A percentile compares a stretch with the other conserved stretches of the same genome.
phyloP scores from a whole-genome alignment of 352 stramenopile genomes.

The Phytophthora chlamydospora region DNA sequence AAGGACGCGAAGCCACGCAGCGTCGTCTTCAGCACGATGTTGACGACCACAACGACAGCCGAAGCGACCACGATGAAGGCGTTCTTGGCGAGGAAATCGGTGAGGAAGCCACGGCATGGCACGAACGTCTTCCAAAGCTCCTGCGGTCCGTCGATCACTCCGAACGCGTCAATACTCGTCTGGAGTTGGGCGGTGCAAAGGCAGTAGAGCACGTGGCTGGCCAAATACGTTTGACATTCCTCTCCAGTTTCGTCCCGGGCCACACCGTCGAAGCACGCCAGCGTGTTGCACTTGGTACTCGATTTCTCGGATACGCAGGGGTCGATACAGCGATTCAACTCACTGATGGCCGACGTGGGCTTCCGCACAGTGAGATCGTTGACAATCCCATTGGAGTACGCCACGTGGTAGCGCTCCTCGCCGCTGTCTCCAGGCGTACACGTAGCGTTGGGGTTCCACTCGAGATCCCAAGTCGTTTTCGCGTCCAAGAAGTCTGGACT shows the following conservation, averaged over 20 bases:
- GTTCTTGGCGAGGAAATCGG: constrained; percentile 70
- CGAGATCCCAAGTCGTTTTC: constrained; percentile 49
- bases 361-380: constrained; percentile 33
- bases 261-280: constrained; percentile 69
- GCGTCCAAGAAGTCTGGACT: constrained; percentile 35
- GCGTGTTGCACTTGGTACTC: constrained; percentile 57
- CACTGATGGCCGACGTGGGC: constrained; percentile 4
- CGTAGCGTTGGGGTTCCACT: constrained; percentile 62
- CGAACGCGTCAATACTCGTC: constrained; percentile 48
- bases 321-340: constrained; percentile 52
- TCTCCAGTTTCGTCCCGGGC: constrained; percentile 36
- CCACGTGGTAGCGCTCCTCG: constrained; percentile 57
- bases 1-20: constrained; percentile 71
- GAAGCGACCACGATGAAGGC: constrained; percentile 71
- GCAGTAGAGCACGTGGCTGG: constrained; percentile 73
- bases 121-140: constrained; percentile 59
- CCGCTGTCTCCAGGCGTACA: constrained; percentile 32
- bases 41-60: constrained; percentile 74
- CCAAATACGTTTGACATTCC: constrained; percentile 64
- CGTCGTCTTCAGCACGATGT: constrained; percentile 76
- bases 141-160: constrained; percentile 57
- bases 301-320: constrained; percentile 66
- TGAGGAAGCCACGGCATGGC: constrained; percentile 72
- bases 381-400: constrained; percentile 67
- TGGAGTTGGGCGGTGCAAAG: constrained; percentile 66